Conservation (phyloP, 2,329 filamentous ascomycete species). For the Aureobasidium melanogenum region DNA sequence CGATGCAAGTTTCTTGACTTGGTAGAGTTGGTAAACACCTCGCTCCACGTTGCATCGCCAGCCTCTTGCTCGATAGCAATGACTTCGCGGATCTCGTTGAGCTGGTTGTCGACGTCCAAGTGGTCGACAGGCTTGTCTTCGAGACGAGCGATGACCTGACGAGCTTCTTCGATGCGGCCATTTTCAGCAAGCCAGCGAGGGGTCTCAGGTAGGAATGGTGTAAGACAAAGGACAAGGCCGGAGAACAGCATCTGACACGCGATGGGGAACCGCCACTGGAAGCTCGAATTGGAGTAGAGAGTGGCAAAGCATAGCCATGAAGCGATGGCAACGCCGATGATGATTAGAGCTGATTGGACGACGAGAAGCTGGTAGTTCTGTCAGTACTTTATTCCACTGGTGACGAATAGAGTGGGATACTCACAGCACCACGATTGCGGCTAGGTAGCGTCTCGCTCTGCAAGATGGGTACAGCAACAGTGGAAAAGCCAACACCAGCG, state of each 20-base stretch:
- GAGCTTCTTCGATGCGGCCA: conserved; percentile 38
- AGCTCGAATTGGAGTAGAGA: conserved; percentile 44
- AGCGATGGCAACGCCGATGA: conserved; percentile 26
- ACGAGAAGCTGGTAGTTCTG: conserved; percentile 26
- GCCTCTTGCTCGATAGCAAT: conserved; percentile 24
- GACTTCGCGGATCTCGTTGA: conserved; percentile 27
- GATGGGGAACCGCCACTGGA: conserved; percentile 44
- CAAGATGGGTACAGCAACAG: conserved; percentile 22
- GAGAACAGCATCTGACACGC: conserved; percentile 45
- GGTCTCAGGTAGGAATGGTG: conserved; percentile 37
- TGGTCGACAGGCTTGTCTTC: conserved; percentile 39
- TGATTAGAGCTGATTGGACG: conserved; percentile 27
- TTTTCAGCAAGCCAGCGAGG: conserved; percentile 36
- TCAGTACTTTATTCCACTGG: conserved; percentile 11
- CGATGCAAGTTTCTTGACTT: conserved; percentile 24
- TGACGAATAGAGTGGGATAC: neutral
- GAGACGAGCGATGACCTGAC: conserved; percentile 44
- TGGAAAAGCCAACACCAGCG: conserved; percentile 19
- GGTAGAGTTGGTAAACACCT: conserved; percentile 25
- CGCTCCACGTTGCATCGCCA: conserved; percentile 29
- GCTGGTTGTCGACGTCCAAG: conserved; percentile 13
- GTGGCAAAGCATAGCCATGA: conserved; percentile 33
- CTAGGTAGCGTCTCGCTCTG: conserved; percentile 24
- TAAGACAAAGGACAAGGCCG: conserved; percentile 38
- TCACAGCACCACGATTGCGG: conserved; percentile 20